These are phyloP conservation scores for Podochytrium sp. DNA, from an alignment of 192 early-diverging fungal genomes.

Conservation along the genomic window DNA sequence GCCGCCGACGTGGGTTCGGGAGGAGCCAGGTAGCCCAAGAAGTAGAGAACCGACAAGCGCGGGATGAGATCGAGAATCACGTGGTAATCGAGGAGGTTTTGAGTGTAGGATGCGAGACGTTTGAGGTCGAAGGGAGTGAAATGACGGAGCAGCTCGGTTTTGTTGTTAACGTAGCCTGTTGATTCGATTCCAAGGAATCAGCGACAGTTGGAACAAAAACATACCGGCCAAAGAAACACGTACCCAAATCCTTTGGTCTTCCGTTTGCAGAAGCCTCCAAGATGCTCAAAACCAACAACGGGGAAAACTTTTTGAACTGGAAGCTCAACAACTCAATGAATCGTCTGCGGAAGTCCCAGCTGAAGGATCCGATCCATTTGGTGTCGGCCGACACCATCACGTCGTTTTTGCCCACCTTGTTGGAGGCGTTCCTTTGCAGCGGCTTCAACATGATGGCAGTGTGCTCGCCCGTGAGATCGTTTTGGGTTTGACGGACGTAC, in stretches of 20 bases:
- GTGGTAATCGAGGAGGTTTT: conserved; percentile 97
- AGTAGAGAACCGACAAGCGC: conserved; percentile 78
- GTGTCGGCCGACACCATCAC: conserved; percentile 45
- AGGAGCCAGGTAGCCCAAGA: conserved; percentile 63
- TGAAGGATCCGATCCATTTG: conserved; percentile 85
- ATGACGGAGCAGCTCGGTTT: conserved; percentile 41
- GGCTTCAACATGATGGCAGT: conserved; percentile 96
- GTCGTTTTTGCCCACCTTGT: conserved; percentile 41
- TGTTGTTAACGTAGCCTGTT: conserved; percentile 23
- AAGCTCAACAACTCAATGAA: conserved; percentile 88
- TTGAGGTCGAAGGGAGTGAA: conserved; percentile 90
- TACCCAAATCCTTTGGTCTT: conserved; percentile 13
- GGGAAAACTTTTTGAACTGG: conserved; percentile 83
- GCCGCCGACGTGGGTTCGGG: conserved; percentile 6
- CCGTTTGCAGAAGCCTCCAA: conserved; percentile 73
- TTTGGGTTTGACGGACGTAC: conserved; percentile 95
- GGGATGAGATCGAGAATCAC: conserved; percentile 93
- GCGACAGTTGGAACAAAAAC: background rate
- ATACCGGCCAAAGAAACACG: background rate
- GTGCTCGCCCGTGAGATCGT: conserved; percentile 97
- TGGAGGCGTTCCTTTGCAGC: conserved; percentile 51
- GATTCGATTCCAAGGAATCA: background rate
- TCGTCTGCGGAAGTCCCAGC: conserved; percentile 88
- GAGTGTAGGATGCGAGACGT: conserved; percentile 93
- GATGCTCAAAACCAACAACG: conserved; percentile 81